These are phyloP conservation scores for Cryptococcus sp. DNA, from an alignment of 1,284 basidiomycete genomes.

Conservation along the genomic window DNA sequence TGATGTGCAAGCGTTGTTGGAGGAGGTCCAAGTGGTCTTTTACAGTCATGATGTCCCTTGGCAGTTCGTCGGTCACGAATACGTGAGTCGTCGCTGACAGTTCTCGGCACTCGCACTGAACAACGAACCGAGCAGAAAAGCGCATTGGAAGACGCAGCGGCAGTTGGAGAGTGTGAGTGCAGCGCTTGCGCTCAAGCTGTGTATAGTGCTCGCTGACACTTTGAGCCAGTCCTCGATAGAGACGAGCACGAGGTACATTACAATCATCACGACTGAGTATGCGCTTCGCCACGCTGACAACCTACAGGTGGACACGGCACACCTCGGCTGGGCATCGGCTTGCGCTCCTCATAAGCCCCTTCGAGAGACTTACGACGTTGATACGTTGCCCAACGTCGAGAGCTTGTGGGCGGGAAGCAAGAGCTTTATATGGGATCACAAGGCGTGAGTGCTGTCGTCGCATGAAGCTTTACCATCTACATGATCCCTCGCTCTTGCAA, in stretches of 20 bases:
- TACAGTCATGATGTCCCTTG: constrained; percentile 49
- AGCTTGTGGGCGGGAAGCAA: constrained; percentile 37
- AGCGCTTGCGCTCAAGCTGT: not conserved
- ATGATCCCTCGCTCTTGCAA: too few species aligned
- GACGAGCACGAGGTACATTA: constrained; percentile 31
- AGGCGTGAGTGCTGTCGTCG: constrained; percentile 36
- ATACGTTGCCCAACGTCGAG: constrained; percentile 31
- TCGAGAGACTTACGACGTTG: constrained; percentile 32
- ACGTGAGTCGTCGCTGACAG: constrained; percentile 33
- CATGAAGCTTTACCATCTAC: too few species aligned
- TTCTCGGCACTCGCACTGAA: not conserved
- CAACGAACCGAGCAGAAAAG: constrained; percentile 27
- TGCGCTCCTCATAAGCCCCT: constrained; percentile 47
- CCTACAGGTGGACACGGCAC: constrained; percentile 34
- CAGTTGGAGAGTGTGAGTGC: constrained; percentile 45
- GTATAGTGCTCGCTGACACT: not conserved
- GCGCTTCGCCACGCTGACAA: not conserved
- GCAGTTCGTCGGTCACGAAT: constrained; percentile 51
- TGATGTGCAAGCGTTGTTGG: constrained; percentile 34
- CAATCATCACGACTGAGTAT: not conserved
- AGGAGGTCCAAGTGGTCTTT: constrained; percentile 41
- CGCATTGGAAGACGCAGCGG: constrained; percentile 38
- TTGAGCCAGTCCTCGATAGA: constrained; percentile 26
- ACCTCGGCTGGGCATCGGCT: constrained; percentile 49
- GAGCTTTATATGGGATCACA: constrained; percentile 49